phyloP scores from a whole-genome alignment of 108 stramenopile species.

The Fragilaria radians region DNA sequence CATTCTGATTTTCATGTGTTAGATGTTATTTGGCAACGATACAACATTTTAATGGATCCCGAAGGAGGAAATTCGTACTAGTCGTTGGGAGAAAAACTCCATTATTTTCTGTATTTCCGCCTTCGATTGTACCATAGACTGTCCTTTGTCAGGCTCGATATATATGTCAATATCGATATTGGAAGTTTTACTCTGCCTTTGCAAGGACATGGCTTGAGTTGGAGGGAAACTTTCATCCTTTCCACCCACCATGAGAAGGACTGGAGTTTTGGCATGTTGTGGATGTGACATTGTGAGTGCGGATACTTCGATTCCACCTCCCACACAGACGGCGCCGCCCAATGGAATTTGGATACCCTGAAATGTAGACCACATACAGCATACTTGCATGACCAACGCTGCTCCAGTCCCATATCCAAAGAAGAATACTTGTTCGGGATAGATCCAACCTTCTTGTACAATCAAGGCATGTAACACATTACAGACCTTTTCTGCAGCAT shows the following conservation, averaged over 20 bases:
- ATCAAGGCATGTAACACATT: conserved; percentile 21
- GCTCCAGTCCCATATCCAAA: conserved; percentile 42
- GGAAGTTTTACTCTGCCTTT: too few species aligned
- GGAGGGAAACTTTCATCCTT: conserved; percentile 15
- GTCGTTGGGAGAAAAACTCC: conserved; percentile 19
- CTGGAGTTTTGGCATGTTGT: conserved; percentile 17
- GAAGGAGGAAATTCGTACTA: conserved; percentile 14
- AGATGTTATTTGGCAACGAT: too few species aligned
- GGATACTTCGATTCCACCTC: conserved; percentile 31
- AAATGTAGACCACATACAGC: conserved; percentile 10
- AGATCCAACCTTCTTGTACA: conserved; percentile 18
- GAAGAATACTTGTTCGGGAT: conserved; percentile 36
- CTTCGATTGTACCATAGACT: conserved; percentile 28
- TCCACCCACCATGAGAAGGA: conserved; percentile 27
- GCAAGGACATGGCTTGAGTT: conserved; percentile 1
- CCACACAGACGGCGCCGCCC: conserved; percentile 37
- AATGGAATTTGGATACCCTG: conserved; percentile 12
- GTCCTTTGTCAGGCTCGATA: conserved; percentile 23
- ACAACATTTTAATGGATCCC: too few species aligned
- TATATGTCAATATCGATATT: conserved; percentile 18
- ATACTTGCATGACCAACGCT: conserved; percentile 33
- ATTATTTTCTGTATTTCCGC: conserved; percentile 26
- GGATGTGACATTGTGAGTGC: neutral
- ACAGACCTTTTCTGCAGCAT: conserved; percentile 16
- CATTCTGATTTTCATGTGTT: too few species aligned